These are phyloP conservation scores for Lichtheimia hyalospora DNA, from an alignment of 371 early-diverging fungal species.

Conservation along the genomic window DNA sequence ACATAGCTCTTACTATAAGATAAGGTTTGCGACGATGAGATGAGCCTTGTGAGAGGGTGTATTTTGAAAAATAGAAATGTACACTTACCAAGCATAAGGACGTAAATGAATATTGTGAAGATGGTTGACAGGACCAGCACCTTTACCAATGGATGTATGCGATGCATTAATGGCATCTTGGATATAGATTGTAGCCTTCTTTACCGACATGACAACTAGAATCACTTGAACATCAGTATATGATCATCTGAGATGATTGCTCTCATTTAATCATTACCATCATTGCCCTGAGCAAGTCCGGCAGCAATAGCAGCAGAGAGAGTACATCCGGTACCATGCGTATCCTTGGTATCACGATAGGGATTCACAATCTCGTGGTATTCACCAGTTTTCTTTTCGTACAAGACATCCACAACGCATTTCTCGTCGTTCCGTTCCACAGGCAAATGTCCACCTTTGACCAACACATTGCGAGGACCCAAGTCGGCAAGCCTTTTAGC, in stretches of 20 bases:
- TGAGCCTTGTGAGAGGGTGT: background rate
- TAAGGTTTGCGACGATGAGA: conserved; percentile 4
- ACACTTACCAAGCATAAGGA: conserved; percentile 48
- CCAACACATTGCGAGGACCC: conserved; percentile 59
- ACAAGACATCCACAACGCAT: conserved; percentile 66
- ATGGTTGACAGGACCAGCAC: conserved; percentile 80
- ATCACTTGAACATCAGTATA: background rate
- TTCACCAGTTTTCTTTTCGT: conserved; percentile 34
- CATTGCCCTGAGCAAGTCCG: conserved; percentile 58
- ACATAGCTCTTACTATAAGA: conserved; percentile 51
- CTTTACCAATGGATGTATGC: conserved; percentile 54
- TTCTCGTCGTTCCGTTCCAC: conserved; percentile 26
- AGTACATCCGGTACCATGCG: conserved; percentile 90
- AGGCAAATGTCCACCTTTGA: conserved; percentile 86
- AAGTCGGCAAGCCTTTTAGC: conserved; percentile 48
- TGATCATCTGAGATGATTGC: background rate
- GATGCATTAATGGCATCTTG: conserved; percentile 60
- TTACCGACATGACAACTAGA: conserved; percentile 46
- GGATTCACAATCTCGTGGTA: conserved; percentile 53
- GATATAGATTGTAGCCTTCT: conserved; percentile 53
- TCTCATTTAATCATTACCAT: conserved; percentile 42
- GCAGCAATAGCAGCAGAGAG: conserved; percentile 81
- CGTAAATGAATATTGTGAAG: conserved; percentile 52
- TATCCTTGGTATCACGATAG: conserved; percentile 64
- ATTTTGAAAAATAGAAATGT: too few relatives aligned